phyloP scores from a whole-genome alignment of 208 protist species.

The Trypanosoma caninum region DNA sequence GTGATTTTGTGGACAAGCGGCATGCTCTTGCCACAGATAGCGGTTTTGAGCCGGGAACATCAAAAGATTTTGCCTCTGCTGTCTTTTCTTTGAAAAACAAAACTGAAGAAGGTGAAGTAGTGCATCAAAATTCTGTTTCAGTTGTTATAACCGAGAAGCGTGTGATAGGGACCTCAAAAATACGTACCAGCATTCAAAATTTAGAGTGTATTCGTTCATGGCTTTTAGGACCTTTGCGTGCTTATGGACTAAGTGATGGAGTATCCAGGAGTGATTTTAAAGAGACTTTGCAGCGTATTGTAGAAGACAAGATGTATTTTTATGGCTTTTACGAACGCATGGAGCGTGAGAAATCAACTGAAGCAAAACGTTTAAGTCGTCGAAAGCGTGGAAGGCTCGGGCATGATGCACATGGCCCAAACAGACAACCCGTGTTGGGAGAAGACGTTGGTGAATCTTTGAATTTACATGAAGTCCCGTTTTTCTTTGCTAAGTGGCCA shows the following conservation, averaged over 20 bases:
- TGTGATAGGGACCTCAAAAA: background rate
- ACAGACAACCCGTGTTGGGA: background rate
- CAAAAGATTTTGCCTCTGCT: too few relatives aligned
- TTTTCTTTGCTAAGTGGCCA: slow-evolving; percentile 24
- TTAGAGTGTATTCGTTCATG: slow-evolving; percentile 5
- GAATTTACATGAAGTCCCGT: background rate
- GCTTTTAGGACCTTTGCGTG: slow-evolving; percentile 12
- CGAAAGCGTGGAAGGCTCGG: slow-evolving; percentile 15
- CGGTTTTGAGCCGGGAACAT: too few relatives aligned
- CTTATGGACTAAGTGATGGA: background rate
- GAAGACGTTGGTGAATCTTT: background rate
- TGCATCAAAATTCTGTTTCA: too few relatives aligned
- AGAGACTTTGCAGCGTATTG: slow-evolving; percentile 21
- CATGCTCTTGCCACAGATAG: too few relatives aligned
- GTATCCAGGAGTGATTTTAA: slow-evolving; percentile 3
- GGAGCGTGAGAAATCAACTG: slow-evolving; percentile 2
- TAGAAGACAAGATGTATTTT: slow-evolving; percentile 28
- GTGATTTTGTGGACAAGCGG: too few relatives aligned
- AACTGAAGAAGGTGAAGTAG: too few relatives aligned
- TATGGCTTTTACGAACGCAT: slow-evolving; percentile 23
- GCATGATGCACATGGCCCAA: slow-evolving; percentile 1
- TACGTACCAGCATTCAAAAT: background rate
- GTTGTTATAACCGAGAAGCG: background rate
- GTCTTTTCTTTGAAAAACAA: too few relatives aligned
- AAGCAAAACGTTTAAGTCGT: background rate